These are phyloP conservation scores for Fusarium odoratissimum DNA, from an alignment of 2,329 filamentous ascomycete species.

Conservation along the genomic window DNA sequence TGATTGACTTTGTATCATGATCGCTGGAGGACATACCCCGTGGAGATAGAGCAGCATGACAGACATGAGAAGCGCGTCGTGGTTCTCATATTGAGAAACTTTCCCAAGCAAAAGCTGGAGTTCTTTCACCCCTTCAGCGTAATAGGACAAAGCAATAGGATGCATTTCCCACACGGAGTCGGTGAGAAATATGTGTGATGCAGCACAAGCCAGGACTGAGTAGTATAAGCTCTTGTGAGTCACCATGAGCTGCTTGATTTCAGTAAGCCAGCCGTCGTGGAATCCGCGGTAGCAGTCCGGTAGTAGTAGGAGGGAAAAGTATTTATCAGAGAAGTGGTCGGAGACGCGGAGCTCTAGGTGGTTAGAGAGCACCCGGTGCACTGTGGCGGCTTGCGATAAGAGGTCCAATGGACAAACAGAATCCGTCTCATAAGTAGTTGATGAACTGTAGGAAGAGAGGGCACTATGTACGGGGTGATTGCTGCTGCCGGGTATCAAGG, in stretches of 20 bases:
- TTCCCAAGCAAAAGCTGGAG: constrained; percentile 30
- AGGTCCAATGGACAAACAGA: neutral
- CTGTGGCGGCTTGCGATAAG: constrained; percentile 5
- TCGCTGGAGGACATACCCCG: constrained; percentile 24
- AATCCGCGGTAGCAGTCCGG: constrained; percentile 48
- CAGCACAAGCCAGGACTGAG: constrained; percentile 45
- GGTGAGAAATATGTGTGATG: constrained; percentile 40
- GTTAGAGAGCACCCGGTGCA: constrained; percentile 15
- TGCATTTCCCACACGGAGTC: constrained; percentile 32
- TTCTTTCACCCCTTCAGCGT: constrained; percentile 34
- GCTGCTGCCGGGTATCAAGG: neutral
- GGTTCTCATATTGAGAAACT: constrained; percentile 21
- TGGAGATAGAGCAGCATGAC: constrained; percentile 44
- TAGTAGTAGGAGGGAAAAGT: constrained; percentile 39
- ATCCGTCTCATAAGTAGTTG: accelerated
- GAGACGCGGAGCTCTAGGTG: constrained; percentile 29
- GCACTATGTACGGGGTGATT: accelerated
- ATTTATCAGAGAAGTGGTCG: constrained; percentile 38
- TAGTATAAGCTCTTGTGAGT: constrained; percentile 45
- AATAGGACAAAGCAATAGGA: constrained; percentile 39
- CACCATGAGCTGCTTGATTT: constrained; percentile 46
- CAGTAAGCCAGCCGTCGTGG: constrained; percentile 45
- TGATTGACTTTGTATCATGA: accelerated
- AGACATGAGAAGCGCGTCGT: constrained; percentile 42
- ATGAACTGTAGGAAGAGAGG: neutral